Base-by-base conservation (phyloP, 768 basidiomycete genomes). In the Sporobolomyces roseus region DNA sequence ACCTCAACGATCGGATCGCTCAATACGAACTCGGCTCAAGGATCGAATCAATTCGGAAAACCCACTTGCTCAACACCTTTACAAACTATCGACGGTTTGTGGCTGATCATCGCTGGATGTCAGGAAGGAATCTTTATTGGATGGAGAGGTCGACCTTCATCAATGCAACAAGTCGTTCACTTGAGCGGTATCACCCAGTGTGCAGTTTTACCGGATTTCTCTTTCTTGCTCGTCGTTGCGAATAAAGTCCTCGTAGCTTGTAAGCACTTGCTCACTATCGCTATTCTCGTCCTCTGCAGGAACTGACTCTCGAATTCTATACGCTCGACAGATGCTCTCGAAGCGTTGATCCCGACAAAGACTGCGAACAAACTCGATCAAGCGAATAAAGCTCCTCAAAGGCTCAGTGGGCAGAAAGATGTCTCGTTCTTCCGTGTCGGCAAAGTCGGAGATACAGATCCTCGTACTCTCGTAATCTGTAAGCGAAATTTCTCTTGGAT, bases 371-470 rank as follows among this genome's bases (percentile, higher is more conserved):
- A 83, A 62, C 80, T 84, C 33, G 85, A 87, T 74, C 84, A 84
- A 7, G 84, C 85, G 2, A 54, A 59, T 0, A 88, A 90, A 75
- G 87, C 87, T 2, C 93, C 93, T 3, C 93, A 97, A 77, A 89
- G 93, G 72, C 82, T 97, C 45, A 91, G 88, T 75, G 89, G 90
- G 0, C 89, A 86, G 45, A 89, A 89, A 77, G 93, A 97, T 71
- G 91, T 98, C 14, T 88, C 91, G 70, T 98, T 94, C 82, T 98
- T 99, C 81, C 89, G 88, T 74, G 91, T 94, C 30, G 94, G 94
- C 7, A 87, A 85, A 55, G 83, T 97, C 25, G 86, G 87, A 55
- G 88, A 88, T 17, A 32, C 32, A 6, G 67, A 68, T 25, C 60
- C 71, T 3, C 85, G 94, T 9, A 96, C 93, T 0, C 81, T 99